These are phyloP conservation scores for Penicillium olsonii DNA, from an alignment of 2,329 filamentous ascomycete species.

Conservation along the genomic window DNA sequence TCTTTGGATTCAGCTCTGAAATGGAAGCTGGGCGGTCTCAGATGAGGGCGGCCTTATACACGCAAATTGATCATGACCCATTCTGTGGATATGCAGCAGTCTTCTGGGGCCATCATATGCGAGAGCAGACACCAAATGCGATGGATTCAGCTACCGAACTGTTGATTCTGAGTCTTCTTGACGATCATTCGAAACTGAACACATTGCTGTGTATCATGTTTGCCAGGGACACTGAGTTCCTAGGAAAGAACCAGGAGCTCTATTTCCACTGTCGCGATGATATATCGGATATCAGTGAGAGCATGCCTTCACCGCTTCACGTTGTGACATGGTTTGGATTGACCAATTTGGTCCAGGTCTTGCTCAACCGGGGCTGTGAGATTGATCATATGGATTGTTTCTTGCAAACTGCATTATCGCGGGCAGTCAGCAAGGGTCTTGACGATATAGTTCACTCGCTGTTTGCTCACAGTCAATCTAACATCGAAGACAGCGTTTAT, in stretches of 20 bases:
- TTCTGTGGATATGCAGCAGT: not conserved
- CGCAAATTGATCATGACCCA: not conserved
- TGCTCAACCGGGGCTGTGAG: not conserved
- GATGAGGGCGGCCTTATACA: not conserved
- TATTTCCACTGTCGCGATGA: not conserved
- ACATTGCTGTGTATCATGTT: not conserved
- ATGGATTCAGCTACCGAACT: not conserved
- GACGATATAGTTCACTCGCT: not conserved
- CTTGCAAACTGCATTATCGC: not conserved
- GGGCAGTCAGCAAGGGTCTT: not conserved
- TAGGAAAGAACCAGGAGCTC: not conserved
- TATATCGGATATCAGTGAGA: not conserved
- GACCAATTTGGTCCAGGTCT: not conserved
- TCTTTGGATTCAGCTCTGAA: not conserved
- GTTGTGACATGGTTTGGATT: not conserved
- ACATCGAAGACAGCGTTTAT: not conserved
- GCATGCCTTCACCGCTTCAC: not conserved
- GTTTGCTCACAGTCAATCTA: not conserved
- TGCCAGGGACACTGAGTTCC: too few species aligned
- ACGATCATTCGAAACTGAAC: not conserved
- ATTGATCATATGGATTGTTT: not conserved
- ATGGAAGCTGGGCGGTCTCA: not conserved
- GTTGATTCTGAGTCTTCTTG: not conserved
- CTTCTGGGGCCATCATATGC: not conserved
- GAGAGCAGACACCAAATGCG: not conserved